Base-by-base conservation (phyloP, 495 filamentous ascomycete species). In the Tricharina praecox region DNA sequence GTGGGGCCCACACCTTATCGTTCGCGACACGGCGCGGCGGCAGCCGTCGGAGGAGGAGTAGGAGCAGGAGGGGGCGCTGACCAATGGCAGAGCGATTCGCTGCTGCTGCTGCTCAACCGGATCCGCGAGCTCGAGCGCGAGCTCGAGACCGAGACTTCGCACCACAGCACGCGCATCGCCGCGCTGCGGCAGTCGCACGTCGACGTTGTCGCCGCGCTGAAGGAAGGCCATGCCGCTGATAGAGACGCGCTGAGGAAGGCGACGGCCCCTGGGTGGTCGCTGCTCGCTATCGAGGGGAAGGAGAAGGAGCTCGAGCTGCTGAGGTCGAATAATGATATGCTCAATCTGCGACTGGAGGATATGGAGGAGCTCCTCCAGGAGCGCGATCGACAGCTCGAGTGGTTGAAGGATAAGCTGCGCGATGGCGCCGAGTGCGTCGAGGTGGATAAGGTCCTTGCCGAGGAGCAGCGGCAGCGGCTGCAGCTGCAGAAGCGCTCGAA, bases 241-340 rank as follows among this genome's bases (percentile, higher is more conserved):
- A 24, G 53, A 16, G 40, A 37, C 11, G 39, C 49, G 3, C 26
- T 58, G 20, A 47, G 33, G 52, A 60, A 39, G 37, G 5, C 7
- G 13, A 13, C 18, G 28, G 9, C 59, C 15, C n/a, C n/a, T n/a
- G n/a, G n/a, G n/a, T n/a, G n/a, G n/a, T 23, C 52, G 2, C 23
- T 47, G 11, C 43, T 46, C 2, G 45, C 51, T 3, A 42, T 59
- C 8, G 51, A 60, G 11, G 56, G 52, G 13, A 60, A 54, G 20
- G 57, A 55, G 33, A 52, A 54, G 16, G 56, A 60, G 38, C 35
- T 60, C n/a, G 57, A 60, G 33, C 47, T 53, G 11, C 25, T 55
- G 7, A 44, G 56, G 11, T 45, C 35, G 2, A 48, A 53, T 44
- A 55, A 33, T 11, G 49, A 59, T 45, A 44, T 32, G 5, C 40